phyloP scores from a whole-genome alignment of 176 grass and related monocot species.

The Hordeum vulgare region DNA sequence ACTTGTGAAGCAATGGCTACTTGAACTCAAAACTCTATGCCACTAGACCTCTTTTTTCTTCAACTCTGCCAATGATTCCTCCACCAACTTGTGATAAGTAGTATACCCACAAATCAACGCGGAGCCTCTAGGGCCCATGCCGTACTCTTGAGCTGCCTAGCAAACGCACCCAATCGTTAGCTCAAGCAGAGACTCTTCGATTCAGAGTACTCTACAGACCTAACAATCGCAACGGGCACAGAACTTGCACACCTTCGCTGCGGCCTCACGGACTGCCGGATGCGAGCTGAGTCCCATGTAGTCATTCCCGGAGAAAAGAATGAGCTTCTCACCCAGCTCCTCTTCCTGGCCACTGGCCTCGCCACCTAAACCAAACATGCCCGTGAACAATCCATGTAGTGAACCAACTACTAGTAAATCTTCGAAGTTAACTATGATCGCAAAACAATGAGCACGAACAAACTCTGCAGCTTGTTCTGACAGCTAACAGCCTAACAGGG shows the following conservation, averaged over 20 bases:
- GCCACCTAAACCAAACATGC: constrained; percentile 38
- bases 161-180: background rate
- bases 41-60: constrained; percentile 63
- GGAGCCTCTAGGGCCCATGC: constrained; percentile 90
- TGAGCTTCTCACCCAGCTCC: constrained; percentile 35
- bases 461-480: background rate
- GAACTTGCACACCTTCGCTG: constrained; percentile 39
- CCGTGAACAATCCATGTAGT: constrained; percentile 2
- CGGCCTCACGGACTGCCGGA: constrained; percentile 53
- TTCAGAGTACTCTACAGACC: background rate
- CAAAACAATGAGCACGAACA: background rate
- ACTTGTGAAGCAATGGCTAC: background rate
- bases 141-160: constrained; percentile 71
- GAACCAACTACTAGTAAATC: background rate
- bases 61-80: constrained; percentile 52
- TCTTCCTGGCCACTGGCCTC: constrained; percentile 24
- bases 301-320: constrained; percentile 88
- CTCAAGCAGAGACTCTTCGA: background rate
- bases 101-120: constrained; percentile 76
- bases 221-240: background rate
- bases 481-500: too few relatives aligned
- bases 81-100: constrained; percentile 68
- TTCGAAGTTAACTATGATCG: background rate
- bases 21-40: background rate
- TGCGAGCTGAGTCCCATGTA: constrained; percentile 82